Evolutionary conservation across 192 early-diverging fungal genomes (phyloP).

Genomic region (Backusella liffmaniae): DNA sequence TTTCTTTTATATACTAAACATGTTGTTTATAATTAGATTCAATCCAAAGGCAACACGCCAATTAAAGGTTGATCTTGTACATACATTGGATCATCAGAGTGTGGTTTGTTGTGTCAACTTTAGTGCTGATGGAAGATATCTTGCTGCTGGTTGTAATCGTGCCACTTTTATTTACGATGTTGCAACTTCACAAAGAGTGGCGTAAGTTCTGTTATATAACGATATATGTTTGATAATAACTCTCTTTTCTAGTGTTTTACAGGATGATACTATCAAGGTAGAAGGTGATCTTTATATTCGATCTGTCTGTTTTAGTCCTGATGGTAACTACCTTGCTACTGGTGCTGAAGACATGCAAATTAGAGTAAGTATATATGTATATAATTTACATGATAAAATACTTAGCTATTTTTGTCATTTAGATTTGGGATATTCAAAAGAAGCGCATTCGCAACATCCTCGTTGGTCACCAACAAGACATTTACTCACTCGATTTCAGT

Average conservation of each 20-base stretch:
- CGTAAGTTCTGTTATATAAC: constrained; percentile 38
- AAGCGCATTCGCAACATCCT: constrained; percentile 66
- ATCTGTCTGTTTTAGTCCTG: constrained; percentile 94
- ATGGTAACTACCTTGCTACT: constrained; percentile 82
- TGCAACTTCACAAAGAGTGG: constrained; percentile 67
- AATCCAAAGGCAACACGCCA: constrained; percentile 63
- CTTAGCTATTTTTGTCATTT: neutral
- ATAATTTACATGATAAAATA: no score
- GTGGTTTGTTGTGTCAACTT: constrained; percentile 99
- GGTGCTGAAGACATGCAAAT: constrained; percentile 96
- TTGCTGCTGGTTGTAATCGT: constrained; percentile 95
- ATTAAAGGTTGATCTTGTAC: constrained; percentile 65
- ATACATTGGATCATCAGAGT: constrained; percentile 60
- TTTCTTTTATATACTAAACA: no score
- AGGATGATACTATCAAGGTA: constrained; percentile 72
- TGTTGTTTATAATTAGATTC: constrained; percentile 32
- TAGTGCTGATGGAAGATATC: constrained; percentile 84
- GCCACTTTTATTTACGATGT: constrained; percentile 88
- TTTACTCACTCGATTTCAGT: constrained; percentile 94
- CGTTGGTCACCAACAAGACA: constrained; percentile 92
- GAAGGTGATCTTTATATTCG: constrained; percentile 92
- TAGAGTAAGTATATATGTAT: constrained; percentile 49
- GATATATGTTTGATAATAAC: no score
- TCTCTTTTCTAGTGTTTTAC: constrained; percentile 53
- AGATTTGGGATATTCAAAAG: constrained; percentile 70